Conservation (phyloP, 202 grass and related monocot species). For the Panicum virgatum region DNA sequence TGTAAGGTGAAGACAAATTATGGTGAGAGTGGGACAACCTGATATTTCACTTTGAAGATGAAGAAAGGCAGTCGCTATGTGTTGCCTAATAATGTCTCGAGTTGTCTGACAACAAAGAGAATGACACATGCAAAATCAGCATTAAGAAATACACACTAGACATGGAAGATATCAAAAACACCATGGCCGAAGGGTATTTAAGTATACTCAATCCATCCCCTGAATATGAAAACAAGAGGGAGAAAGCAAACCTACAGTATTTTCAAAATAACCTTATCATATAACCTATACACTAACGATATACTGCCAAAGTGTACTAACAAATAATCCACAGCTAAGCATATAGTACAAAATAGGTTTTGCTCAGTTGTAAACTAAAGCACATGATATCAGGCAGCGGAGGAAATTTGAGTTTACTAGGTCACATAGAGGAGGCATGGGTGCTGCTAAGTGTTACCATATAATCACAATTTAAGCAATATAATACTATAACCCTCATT, state of each 20-base stretch:
- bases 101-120: constrained; percentile 67
- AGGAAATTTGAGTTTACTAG: not conserved
- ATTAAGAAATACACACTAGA: constrained; percentile 29
- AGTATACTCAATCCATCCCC: constrained; percentile 26
- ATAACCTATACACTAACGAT: constrained; percentile 7
- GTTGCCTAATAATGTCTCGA: constrained; percentile 78
- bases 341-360: constrained; percentile 13
- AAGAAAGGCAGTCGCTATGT: constrained; percentile 72
- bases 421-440: not conserved
- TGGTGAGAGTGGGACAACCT: constrained; percentile 51
- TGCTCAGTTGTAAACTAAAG: constrained; percentile 19
- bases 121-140: constrained; percentile 26
- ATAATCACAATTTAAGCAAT: not conserved
- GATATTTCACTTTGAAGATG: constrained; percentile 91
- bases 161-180: constrained; percentile 13
- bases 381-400: not conserved
- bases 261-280: not conserved
- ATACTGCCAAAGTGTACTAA: not conserved
- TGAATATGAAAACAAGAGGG: not conserved
- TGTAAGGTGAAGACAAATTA: constrained; percentile 36
- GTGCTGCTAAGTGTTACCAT: not conserved
- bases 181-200: constrained; percentile 12
- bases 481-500: not conserved
- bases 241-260: not conserved
- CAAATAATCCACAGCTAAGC: constrained; percentile 12